These are phyloP conservation scores for Syzygium malaccense DNA, from an alignment of 441 rosid genomes.

Conservation along the genomic window DNA sequence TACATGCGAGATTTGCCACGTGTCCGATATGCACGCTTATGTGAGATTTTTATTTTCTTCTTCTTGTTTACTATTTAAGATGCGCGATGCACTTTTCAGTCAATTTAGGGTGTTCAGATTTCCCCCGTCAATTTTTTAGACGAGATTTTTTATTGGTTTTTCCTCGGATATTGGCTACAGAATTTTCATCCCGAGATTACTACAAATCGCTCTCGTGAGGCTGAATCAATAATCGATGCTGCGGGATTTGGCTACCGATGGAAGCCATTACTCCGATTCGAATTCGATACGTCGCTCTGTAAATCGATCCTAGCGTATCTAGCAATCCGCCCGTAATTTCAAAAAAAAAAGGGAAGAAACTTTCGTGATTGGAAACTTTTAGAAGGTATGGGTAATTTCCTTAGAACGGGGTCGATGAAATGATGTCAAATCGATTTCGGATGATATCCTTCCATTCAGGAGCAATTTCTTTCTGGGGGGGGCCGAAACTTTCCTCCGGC, in stretches of 20 bases:
- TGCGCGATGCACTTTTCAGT: not conserved
- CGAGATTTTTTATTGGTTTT: too few species aligned
- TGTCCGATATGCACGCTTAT: accelerated
- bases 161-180: accelerated
- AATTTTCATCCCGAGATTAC: not conserved
- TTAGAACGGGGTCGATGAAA: not conserved
- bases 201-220: too few species aligned
- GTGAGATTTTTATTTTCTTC: too few species aligned
- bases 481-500: not conserved
- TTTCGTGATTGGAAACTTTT: not conserved
- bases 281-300: accelerated
- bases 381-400: not conserved
- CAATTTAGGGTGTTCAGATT: not conserved
- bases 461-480: not conserved
- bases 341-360: not conserved
- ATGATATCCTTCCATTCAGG: not conserved
- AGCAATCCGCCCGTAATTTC: too few species aligned
- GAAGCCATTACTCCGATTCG: accelerated
- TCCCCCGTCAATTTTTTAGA: too few species aligned
- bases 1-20: not conserved
- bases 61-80: too few species aligned
- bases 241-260: too few species aligned
- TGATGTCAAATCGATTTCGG: not conserved
- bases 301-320: not conserved
- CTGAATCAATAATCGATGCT: too few species aligned